A percentile compares a stretch with the other conserved stretches of the same genome.
Conservation (phyloP, 2,329 filamentous ascomycete species). For the Orbilia oligospora region DNA sequence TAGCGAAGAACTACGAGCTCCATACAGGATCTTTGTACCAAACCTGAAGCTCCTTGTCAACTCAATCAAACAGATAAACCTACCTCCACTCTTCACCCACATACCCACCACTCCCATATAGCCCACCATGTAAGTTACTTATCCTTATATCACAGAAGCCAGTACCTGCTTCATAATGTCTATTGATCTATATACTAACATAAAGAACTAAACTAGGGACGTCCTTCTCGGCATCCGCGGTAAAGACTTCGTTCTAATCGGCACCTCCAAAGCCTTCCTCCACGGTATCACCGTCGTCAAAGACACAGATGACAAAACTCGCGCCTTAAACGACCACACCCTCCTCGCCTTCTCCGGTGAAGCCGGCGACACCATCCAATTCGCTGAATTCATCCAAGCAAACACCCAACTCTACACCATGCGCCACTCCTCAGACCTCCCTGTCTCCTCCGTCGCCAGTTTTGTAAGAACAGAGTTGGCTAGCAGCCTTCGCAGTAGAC, state of each 20-base stretch:
- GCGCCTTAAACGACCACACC: constrained; percentile 90
- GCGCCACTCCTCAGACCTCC: constrained; percentile 94
- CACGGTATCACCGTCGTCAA: constrained; percentile 97
- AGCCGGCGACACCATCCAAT: constrained; percentile 86
- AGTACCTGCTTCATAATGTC: neutral
- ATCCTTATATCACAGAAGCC: neutral
- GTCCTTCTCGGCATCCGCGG: constrained; percentile 97
- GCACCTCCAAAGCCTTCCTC: constrained; percentile 98
- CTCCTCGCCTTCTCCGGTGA: constrained; percentile 96
- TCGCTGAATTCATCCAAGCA: constrained; percentile 98
- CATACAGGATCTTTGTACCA: neutral
- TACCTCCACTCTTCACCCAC: neutral
- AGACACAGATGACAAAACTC: constrained; percentile 95
- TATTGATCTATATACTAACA: constrained; percentile 30
- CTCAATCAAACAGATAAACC: constrained; percentile 12
- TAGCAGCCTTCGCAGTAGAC: constrained; percentile 87
- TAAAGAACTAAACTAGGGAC: constrained; percentile 77
- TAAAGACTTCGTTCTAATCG: constrained; percentile 99
- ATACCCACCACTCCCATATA: constrained; percentile 2
- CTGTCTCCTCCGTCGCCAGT: constrained; percentile 87
- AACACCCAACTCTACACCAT: constrained; percentile 98
- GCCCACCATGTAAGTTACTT: constrained; percentile 36
- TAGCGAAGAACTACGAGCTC: constrained; percentile 23
- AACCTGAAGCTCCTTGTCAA: constrained; percentile 3
- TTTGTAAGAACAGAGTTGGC: constrained; percentile 96